Percentiles rank a stretch among this genome's conserved stretches.
Conservation (phyloP, 164 flowering plant genomes). For the Buxus sempervirens region DNA sequence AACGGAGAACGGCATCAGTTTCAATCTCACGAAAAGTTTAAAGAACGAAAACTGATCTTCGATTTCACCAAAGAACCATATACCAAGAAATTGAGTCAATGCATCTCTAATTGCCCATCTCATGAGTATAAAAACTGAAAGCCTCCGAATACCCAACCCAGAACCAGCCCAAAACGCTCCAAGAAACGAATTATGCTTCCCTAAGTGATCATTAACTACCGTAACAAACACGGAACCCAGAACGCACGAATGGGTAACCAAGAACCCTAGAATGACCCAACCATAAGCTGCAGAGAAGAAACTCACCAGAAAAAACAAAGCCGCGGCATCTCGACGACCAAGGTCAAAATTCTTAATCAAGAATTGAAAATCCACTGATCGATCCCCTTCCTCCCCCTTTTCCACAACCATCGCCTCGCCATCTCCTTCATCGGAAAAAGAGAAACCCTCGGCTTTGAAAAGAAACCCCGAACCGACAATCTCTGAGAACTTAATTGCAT, state of each 20-base stretch:
- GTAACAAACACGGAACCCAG: conserved; percentile 63
- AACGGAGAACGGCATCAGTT: conserved; percentile 88
- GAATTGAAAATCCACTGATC: conserved; percentile 39
- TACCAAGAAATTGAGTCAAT: conserved; percentile 76
- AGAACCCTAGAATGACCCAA: conserved; percentile 84
- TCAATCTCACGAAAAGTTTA: conserved; percentile 78
- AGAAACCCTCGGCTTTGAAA: conserved; percentile 14
- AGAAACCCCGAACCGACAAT: conserved; percentile 26
- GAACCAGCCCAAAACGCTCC: conserved; percentile 63
- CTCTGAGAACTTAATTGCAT: conserved; percentile 20
- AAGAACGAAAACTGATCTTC: conserved; percentile 84
- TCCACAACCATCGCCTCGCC: conserved; percentile 16
- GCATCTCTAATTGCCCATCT: conserved; percentile 97
- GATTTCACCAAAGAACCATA: conserved; percentile 86
- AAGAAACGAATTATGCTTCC: conserved; percentile 39
- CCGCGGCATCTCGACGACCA: conserved; percentile 59
- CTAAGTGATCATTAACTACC: conserved; percentile 57
- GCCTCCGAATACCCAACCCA: conserved; percentile 59
- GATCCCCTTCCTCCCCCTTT: conserved; percentile 23
- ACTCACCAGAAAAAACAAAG: conserved; percentile 63
- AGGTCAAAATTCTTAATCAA: conserved; percentile 58
- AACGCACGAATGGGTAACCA: conserved; percentile 71
- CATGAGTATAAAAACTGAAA: conserved; percentile 79
- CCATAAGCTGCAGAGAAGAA: conserved; percentile 75
- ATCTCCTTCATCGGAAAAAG: conserved; percentile 1